Percentiles rank a stretch among this genome's conserved stretches.
phyloP scores from a whole-genome alignment of 2,329 filamentous ascomycete genomes.

The Cryphonectria carpinicola region DNA sequence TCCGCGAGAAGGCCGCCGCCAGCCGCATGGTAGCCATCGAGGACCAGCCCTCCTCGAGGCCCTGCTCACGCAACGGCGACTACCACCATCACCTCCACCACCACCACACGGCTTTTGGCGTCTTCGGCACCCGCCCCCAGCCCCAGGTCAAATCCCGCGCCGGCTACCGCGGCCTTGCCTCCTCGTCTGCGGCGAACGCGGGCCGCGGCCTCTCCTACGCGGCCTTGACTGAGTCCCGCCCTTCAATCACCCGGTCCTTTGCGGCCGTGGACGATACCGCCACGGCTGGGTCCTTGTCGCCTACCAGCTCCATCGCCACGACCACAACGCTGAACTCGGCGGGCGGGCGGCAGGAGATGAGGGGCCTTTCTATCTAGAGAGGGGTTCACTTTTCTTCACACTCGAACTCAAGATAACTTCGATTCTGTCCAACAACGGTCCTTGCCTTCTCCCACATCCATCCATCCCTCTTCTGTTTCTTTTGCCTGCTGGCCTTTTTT shows the following conservation, averaged over 20 bases:
- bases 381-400: too few species aligned
- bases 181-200: conserved; percentile 12
- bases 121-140: conserved; percentile 5
- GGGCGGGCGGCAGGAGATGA: neutral
- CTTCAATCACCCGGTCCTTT: conserved; percentile 24
- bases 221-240: conserved; percentile 17
- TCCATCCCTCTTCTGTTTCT: too few species aligned
- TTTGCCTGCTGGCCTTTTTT: neutral
- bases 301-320: conserved; percentile 9
- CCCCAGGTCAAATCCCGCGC: conserved; percentile 17
- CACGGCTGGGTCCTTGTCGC: conserved; percentile 10
- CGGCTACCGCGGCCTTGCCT: conserved; percentile 27
- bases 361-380: conserved; percentile 9
- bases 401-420: too few species aligned
- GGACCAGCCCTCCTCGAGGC: conserved; percentile 29
- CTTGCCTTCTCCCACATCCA: neutral
- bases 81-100: neutral
- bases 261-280: conserved; percentile 22
- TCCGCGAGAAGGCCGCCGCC: conserved; percentile 57
- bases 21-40: conserved; percentile 52
- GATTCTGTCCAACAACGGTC: neutral
- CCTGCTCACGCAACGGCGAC: conserved; percentile 29
- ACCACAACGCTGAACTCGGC: conserved; percentile 7
- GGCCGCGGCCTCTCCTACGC: conserved; percentile 4
- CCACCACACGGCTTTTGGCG: neutral